Percentiles rank a stretch among this genome's conserved stretches.
These are phyloP conservation scores for Epichloe uncinata DNA, from an alignment of 2,329 filamentous ascomycete genomes.

Conservation along the genomic window DNA sequence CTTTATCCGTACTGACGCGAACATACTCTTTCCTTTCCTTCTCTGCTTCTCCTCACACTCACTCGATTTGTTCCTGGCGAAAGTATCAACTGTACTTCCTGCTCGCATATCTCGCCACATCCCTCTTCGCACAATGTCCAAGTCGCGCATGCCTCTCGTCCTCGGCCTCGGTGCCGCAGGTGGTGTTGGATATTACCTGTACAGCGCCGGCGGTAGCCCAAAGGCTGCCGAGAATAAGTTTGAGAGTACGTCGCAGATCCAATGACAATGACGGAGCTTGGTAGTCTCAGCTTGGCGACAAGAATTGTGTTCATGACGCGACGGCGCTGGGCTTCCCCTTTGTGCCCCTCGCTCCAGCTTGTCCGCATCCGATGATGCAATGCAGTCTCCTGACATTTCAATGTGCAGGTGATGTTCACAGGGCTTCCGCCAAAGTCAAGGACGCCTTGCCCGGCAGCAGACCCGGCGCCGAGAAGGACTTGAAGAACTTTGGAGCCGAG, in stretches of 20 bases:
- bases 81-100: neutral
- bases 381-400: neutral
- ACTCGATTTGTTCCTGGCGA: neutral
- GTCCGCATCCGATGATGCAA: neutral
- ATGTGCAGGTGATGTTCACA: slow-evolving; percentile 58
- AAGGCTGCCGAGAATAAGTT: slow-evolving; percentile 76
- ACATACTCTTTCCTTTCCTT: neutral
- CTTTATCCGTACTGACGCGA: neutral
- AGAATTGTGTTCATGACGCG: neutral
- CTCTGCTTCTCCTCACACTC: neutral
- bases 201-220: slow-evolving; percentile 67
- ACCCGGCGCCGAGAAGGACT: slow-evolving; percentile 50
- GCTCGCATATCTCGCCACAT: too few relatives aligned
- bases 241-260: slow-evolving; percentile 45
- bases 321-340: neutral
- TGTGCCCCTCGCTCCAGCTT: too few relatives aligned
- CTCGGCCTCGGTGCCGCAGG: slow-evolving; percentile 51
- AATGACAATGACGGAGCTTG: neutral
- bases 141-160: slow-evolving; percentile 32
- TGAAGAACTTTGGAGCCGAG: slow-evolving; percentile 31
- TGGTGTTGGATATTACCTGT: slow-evolving; percentile 81
- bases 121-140: slow-evolving; percentile 28
- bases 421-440: slow-evolving; percentile 52
- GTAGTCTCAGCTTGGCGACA: neutral
- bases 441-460: slow-evolving; percentile 48